phyloP scores from a whole-genome alignment of 2,329 filamentous ascomycete genomes.

The Penicillium sp. region DNA sequence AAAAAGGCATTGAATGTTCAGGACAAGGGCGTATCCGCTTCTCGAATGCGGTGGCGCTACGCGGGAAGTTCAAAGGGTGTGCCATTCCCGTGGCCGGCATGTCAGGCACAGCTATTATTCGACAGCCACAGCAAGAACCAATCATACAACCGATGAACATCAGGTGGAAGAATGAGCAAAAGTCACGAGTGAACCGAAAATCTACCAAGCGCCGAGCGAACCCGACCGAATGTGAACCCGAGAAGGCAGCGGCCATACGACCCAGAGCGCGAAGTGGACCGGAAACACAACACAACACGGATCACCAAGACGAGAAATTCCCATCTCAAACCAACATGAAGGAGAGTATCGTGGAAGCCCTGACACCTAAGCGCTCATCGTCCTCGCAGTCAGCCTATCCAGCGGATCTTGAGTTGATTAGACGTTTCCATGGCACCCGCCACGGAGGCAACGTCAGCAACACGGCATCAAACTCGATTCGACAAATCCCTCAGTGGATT shows the following conservation, averaged over 20 bases:
- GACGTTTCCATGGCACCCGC: background rate
- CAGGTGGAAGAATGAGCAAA: constrained; percentile 14
- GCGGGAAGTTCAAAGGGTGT: constrained; percentile 21
- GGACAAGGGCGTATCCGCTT: constrained; percentile 34
- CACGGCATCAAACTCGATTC: background rate
- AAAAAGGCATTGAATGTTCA: constrained; percentile 33
- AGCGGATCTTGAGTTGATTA: background rate
- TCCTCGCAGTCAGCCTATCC: background rate
- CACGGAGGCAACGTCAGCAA: background rate
- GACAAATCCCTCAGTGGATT: constrained; percentile 11
- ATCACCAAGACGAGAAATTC: background rate
- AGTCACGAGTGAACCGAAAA: background rate
- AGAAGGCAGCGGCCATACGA: background rate
- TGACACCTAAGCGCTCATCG: background rate
- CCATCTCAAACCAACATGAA: background rate
- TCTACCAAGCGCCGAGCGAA: background rate
- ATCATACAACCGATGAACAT: constrained; percentile 2
- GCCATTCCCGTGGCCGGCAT: constrained; percentile 8
- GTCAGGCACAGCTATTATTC: background rate
- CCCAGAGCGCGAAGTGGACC: background rate
- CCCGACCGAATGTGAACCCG: background rate
- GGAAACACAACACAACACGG: background rate
- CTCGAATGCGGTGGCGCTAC: constrained; percentile 19
- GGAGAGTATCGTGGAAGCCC: background rate
- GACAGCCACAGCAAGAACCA: background rate